Base-by-base conservation (phyloP, 2,329 filamentous ascomycete species). In the Diaporthe sp. region DNA sequence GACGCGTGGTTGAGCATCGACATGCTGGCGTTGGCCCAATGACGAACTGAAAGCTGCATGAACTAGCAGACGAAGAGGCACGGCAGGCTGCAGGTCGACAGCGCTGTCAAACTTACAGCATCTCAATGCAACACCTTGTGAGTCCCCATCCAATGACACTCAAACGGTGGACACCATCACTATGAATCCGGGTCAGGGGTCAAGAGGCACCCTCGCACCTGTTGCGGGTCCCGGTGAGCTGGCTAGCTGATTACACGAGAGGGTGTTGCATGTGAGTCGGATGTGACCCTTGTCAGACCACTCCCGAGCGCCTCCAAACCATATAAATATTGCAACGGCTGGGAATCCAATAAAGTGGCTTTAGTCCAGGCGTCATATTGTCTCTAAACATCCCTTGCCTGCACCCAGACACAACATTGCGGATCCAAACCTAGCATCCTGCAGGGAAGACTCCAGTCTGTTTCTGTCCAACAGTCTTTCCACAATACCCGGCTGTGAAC, bases 31-130 rank as follows among this genome's bases (percentile, higher is more conserved):
- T 13, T 65, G 30, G 30, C 42, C 61, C 19, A 44, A 44, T 32
- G 25, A 44, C 9, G 39, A 7, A 27, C 42, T 44, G 42, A 32
- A 47, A 51, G 32, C 44, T 47, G 69, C 69, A 71, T 63, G 56
- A 71, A 63, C 56, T 42, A 25, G 32, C 53, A 50, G 44, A 32
- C 19, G 37, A 37, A 5, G 30, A n/a, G 30, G 2, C 6, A 71
- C 69, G 56, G 69, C 56, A 4, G 35, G 44, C 56, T 61, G 55
- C 69, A 71, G 30, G 61, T 35, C 17, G 27, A 32, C 19, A 27
- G 59, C 39, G 53, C 44, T 71, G 69, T 55, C 56, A 63, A 63
- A 51, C 70, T 71, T 25, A 42, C 70, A 71, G 35, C 25, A 32
- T 15, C 37, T 42, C 35, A 25, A 15, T 53, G 70, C 42, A 35